phyloP scores from a whole-genome alignment of 352 stramenopile species.

The Phytopythium vexans region DNA sequence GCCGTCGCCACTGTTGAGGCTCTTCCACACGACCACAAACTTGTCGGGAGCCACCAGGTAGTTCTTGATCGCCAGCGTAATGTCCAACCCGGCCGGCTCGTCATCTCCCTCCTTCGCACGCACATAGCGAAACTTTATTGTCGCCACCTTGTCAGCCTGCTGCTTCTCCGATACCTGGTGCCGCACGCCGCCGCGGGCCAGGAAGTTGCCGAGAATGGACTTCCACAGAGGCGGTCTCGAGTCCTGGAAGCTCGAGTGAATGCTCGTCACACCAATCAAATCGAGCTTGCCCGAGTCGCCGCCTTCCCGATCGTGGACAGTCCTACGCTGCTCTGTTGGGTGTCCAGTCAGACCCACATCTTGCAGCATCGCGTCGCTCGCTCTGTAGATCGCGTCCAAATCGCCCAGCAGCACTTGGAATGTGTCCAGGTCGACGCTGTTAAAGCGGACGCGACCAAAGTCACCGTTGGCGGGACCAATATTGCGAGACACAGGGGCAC shows the following conservation, averaged over 20 bases:
- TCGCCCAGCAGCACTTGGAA: not conserved
- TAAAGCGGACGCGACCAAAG: not conserved
- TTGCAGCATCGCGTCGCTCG: not conserved
- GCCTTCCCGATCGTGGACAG: not conserved
- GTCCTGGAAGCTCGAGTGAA: not conserved
- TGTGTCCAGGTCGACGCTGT: not conserved
- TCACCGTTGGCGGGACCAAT: not conserved
- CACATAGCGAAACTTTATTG: constrained; percentile 4
- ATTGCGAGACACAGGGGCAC: not conserved
- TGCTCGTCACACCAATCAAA: constrained; percentile 2
- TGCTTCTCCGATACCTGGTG: not conserved
- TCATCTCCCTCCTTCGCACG: not conserved
- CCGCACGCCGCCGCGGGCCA: not conserved
- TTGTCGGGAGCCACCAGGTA: not conserved
- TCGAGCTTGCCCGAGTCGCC: not conserved
- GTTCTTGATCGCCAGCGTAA: constrained; percentile 1
- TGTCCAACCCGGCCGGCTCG: not conserved
- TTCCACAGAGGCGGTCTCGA: not conserved
- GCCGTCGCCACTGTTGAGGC: constrained; percentile 3
- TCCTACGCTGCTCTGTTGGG: not conserved
- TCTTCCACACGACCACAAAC: constrained; percentile 5
- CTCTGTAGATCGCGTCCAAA: not conserved
- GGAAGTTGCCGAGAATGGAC: not conserved
- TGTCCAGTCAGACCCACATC: not conserved
- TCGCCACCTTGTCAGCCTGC: not conserved